phyloP scores from a whole-genome alignment of 495 filamentous ascomycete genomes.

The Penicillium fimorum region DNA sequence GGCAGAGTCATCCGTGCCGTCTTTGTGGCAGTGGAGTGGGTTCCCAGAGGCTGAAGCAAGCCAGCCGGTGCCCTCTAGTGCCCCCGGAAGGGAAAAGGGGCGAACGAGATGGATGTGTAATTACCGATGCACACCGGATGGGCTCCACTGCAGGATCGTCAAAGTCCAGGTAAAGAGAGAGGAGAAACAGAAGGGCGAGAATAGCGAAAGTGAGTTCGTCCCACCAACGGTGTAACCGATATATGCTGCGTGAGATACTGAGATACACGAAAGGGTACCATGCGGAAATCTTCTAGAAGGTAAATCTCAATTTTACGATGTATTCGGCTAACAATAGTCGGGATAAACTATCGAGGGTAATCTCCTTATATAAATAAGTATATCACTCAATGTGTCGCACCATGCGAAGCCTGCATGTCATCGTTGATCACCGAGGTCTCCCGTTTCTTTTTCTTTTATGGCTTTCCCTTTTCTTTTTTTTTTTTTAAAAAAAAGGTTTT shows the following conservation, averaged over 20 bases:
- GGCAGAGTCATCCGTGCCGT: constrained; percentile 31
- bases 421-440: constrained; percentile 2
- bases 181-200: background rate
- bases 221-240: constrained; percentile 7
- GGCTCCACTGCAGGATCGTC: constrained; percentile 20
- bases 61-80: constrained; percentile 18
- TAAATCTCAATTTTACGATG: constrained; percentile 5
- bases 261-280: background rate
- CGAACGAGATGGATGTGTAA: constrained; percentile 18
- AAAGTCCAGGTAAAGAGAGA: background rate
- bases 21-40: constrained; percentile 28
- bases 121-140: constrained; percentile 22
- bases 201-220: constrained; percentile 4
- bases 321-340: constrained; percentile 22
- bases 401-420: constrained; percentile 24
- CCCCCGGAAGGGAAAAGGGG: constrained; percentile 22
- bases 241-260: background rate
- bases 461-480: background rate
- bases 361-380: constrained; percentile 6
- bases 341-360: constrained; percentile 27
- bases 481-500: background rate
- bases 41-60: constrained; percentile 30
- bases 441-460: background rate
- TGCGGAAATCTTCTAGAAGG: constrained; percentile 30
- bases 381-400: constrained; percentile 21